Percentiles rank a stretch among this genome's conserved stretches.
phyloP scores from a whole-genome alignment of 2,329 filamentous ascomycete genomes.

The Aspergillus sp. region DNA sequence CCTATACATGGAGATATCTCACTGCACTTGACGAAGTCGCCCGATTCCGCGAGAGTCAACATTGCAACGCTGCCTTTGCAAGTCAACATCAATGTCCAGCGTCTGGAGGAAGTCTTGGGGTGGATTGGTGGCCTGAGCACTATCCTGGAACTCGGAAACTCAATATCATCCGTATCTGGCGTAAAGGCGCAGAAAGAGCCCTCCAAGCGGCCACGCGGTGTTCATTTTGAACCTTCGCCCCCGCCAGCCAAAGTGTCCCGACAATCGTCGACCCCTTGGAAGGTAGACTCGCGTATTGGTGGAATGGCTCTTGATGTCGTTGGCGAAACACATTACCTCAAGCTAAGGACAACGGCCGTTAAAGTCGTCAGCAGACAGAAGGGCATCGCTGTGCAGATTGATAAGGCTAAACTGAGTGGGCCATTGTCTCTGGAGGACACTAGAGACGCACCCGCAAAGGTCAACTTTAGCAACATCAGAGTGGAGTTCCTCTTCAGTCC shows the following conservation, averaged over 20 bases:
- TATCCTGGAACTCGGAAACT: constrained; percentile 82
- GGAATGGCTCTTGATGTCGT: constrained; percentile 74
- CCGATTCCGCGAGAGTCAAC: constrained; percentile 48
- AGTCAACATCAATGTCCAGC: constrained; percentile 72
- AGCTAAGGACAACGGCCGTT: constrained; percentile 74
- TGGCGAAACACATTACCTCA: constrained; percentile 72
- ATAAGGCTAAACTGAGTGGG: constrained; percentile 71
- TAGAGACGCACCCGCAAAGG: constrained; percentile 55
- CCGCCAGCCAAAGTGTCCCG: constrained; percentile 22
- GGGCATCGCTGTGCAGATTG: constrained; percentile 70
- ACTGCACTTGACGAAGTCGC: constrained; percentile 33
- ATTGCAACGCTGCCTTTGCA: constrained; percentile 75
- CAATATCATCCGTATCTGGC: constrained; percentile 72
- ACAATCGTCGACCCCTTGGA: constrained; percentile 42
- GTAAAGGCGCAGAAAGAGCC: constrained; percentile 33
- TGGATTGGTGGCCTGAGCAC: constrained; percentile 92
- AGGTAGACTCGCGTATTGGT: constrained; percentile 73
- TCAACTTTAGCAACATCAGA: constrained; percentile 65
- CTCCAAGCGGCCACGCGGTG: constrained; percentile 45
- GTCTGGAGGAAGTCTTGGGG: constrained; percentile 79
- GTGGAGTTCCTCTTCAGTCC: constrained; percentile 72
- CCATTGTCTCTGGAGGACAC: constrained; percentile 58
- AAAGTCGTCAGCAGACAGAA: constrained; percentile 76
- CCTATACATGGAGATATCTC: constrained; percentile 40
- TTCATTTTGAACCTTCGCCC: constrained; percentile 56